Evolutionary conservation across 2,329 filamentous ascomycete species (phyloP), one percentile per base, ranked within the genome.

Genomic region (Calonectria pauciramosa): DNA sequence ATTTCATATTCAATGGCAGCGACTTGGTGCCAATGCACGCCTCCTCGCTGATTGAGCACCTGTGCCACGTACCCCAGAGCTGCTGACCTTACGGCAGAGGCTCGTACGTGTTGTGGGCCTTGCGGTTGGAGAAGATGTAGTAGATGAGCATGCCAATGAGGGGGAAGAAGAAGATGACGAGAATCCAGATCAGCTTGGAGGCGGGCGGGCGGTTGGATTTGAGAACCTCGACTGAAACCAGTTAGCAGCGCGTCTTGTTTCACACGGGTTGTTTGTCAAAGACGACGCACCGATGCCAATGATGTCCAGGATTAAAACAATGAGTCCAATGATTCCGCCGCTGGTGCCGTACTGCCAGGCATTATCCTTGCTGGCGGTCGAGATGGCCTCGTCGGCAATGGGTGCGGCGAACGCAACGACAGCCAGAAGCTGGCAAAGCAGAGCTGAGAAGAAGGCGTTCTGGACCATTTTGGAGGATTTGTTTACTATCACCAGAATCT

Each of bases 151-250:
- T 86, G 73, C 92, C 92, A 77, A 90, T 82, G 64, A 93, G 85
- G 5, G 92, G 92, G 85, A 93, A 93, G 75, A 93, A 83, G 86
- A 93, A 93, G 80, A 93, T 90, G 54, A 92, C 85, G 0, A 93
- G 85, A 64, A 87, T 90, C 92, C 92, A 93, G 36, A 93, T 84
- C 4, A 93, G 82, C 86, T 93, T 93, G 83, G 89, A 86, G 77
- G n/a, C 44, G n/a, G 44, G 44, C 4, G 44, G 44, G 44, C 44
- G 44, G 44, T 47, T 47, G 44, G 44, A 47, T 23, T 47, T 47
- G 20, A 47, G 2, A n/a, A 47, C 44, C 44, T 47, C 44, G 10
- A 47, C 44, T 47, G n/a, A 3, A n/a, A 47, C 44, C n/a, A 23
- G 44, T 47, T 23, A 47, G 44, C 44, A 23, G 13, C 11, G 44